Base-by-base conservation (phyloP, 441 rosid genomes). In the Jatropha podagrica region DNA sequence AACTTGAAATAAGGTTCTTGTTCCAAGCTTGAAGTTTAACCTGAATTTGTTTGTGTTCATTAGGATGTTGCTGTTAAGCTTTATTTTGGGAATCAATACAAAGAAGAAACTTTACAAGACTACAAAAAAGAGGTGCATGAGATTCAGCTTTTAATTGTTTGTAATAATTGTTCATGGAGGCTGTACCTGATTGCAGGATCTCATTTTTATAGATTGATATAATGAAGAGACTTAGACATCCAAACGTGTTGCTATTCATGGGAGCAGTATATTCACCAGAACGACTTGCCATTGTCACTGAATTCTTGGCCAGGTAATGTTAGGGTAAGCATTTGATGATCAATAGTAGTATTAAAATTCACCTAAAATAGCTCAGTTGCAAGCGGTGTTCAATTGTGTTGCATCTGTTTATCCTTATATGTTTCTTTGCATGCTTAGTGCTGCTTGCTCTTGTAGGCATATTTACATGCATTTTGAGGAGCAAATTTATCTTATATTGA, bases 21-120 rank as follows among this genome's bases (percentile, higher is more conserved):
- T 62, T 62, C 38, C 14, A 51, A 55, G 51, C 76, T 46, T 48
- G 26, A 20, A 76, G 66, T 65, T 68, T 60, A 23, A 63, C 32
- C 64, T 71, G 55, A 61, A 71, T 17, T 75, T 38, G 40, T 73
- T 73, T 71, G 3, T 76, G 37, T 80, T 77, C 56, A 42, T 66
- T 80, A 92, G 97, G 97, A 91, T 83, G 93, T 94, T 80, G 97
- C 97, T 10, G 84, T 91, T 54, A 94, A 92, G 91, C 88, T 91
- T 69, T 94, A 85, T 73, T 87, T 86, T 75, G 92, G 83, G 12
- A 87, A 85, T 75, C 87, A 86, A 64, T 86, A 88, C 79, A 82
- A 80, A 58, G 95, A 85, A 58, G 83, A 79, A 75, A 91, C 85
- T 65, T 74, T 86, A 68, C 80, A 61, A 54, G 93, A 86, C 76